phyloP scores from a whole-genome alignment of 1,139 yeast species.

The Petasospora fabianii region DNA sequence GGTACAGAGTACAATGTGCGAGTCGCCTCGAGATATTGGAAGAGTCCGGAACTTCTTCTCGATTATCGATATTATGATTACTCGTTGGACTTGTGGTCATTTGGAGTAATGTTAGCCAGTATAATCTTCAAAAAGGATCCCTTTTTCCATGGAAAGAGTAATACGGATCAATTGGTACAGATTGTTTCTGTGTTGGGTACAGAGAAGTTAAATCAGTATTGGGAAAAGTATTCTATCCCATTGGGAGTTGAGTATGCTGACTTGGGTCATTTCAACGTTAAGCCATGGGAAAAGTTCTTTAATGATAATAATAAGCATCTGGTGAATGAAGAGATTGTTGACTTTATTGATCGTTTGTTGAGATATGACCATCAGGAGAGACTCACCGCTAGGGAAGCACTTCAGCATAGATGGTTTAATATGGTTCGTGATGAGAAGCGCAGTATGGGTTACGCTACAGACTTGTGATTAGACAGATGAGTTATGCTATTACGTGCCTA shows the following conservation, averaged over 20 bases:
- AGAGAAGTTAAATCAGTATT: not conserved
- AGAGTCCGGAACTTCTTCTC: not conserved
- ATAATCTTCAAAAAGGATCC: not conserved
- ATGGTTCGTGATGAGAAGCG: not conserved
- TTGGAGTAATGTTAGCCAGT: not conserved
- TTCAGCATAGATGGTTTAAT: conserved; percentile 72
- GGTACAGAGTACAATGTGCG: not conserved
- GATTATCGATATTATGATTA: not conserved
- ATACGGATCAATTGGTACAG: not conserved
- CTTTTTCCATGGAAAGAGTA: not conserved
- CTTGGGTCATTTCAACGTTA: conserved; percentile 22
- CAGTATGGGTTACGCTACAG: not conserved
- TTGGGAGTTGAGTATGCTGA: not conserved
- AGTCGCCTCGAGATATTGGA: not conserved
- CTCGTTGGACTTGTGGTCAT: not conserved
- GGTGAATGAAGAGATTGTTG: conserved; percentile 68
- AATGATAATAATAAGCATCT: conserved; percentile 70
- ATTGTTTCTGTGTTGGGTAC: not conserved
- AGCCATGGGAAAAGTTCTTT: conserved; percentile 71
- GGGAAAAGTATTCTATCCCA: not conserved
- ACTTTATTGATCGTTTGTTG: conserved; percentile 70
- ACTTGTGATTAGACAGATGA: too few species aligned
- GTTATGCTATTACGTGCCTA: too few species aligned
- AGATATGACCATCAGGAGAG: conserved; percentile 93
- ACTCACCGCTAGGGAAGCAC: conserved; percentile 90